Evolutionary conservation across 768 basidiomycete species (phyloP).

Genomic region (Pleurotus citrinopileatus): DNA sequence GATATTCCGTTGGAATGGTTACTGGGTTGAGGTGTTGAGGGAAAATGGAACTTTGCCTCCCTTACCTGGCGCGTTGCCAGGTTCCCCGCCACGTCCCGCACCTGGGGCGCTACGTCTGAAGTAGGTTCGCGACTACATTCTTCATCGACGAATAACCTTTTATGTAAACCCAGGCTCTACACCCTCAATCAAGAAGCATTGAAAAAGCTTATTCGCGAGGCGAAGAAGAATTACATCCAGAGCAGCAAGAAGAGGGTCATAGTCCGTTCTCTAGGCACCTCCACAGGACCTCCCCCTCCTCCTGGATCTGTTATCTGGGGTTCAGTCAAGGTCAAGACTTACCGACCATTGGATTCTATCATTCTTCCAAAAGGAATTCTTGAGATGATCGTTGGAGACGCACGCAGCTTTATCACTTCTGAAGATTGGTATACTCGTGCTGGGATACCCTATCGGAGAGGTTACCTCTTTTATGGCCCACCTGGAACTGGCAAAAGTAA

Average conservation of each 20-base stretch:
- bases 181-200: slow-evolving; percentile 39
- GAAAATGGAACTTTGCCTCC: neutral
- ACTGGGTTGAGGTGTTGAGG: slow-evolving; percentile 37
- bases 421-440: slow-evolving; percentile 56
- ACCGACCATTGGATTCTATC: slow-evolving; percentile 50
- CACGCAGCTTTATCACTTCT: slow-evolving; percentile 47
- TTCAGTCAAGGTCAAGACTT: slow-evolving; percentile 42
- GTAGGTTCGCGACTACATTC: neutral
- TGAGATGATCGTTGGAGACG: slow-evolving; percentile 45
- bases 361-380: slow-evolving; percentile 46
- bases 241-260: slow-evolving; percentile 38
- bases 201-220: slow-evolving; percentile 39
- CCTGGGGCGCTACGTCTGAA: neutral
- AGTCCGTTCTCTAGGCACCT: slow-evolving; percentile 28
- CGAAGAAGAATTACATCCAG: slow-evolving; percentile 35
- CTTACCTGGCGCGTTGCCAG: neutral
- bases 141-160: neutral
- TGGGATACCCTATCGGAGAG: slow-evolving; percentile 57
- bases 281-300: neutral
- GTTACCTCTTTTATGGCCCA: slow-evolving; percentile 55
- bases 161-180: slow-evolving; percentile 43
- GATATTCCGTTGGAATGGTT: slow-evolving; percentile 41
- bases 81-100: neutral
- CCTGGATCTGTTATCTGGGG: slow-evolving; percentile 33
- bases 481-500: slow-evolving; percentile 62